Base-by-base conservation (phyloP, 495 filamentous ascomycete species). In the Aspergillus sclerotiicarbonarius region DNA sequence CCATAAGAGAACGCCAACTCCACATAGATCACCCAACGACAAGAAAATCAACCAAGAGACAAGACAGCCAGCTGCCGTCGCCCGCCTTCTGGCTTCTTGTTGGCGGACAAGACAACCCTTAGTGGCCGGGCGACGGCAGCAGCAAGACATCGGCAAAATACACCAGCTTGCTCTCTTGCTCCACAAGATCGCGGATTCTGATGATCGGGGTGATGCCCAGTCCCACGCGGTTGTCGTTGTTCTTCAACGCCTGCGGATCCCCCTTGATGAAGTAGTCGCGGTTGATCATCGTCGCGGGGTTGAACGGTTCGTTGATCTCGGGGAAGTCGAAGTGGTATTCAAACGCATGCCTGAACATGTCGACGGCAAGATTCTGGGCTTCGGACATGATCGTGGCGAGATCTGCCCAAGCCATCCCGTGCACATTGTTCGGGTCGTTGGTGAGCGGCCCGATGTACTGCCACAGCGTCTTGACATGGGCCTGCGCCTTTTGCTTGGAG, bases 311-410 rank as follows among this genome's bases (percentile, higher is more conserved):
- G 10, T 61, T 58, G 15, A 57, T 21, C 4, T 58, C 62, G 0
- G 70, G 67, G 46, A 70, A 75, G 4, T 69, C 62, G 6, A 67
- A 56, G 1, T 43, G 54, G 46, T 65, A 68, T 20, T 61, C 62
- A 9, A 64, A 58, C 0, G 69, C 59, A 3, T 55, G 35, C 2
- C 53, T 59, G 35, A 63, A 58, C 57, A 75, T 67, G 2, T 62
- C 56, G 0, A 69, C 8, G 0, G 62, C 69, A n/a, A 73, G 59
- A 0, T 60, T 48, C 6, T 63, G 61, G 0, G 69, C 69, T 3
- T 73, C 61, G 10, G 50, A 19, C 21, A 70, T 52, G 19, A 75
- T 60, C 1, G 44, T 32, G 0, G 8, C 19, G 0, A 73, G 52
- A 0, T 64, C 63, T 5, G 53, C 33, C 59, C 63, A 69, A 6